Evolutionary conservation across 257 asterid species (phyloP).

Genomic region (Hygrophila difformis): DNA sequence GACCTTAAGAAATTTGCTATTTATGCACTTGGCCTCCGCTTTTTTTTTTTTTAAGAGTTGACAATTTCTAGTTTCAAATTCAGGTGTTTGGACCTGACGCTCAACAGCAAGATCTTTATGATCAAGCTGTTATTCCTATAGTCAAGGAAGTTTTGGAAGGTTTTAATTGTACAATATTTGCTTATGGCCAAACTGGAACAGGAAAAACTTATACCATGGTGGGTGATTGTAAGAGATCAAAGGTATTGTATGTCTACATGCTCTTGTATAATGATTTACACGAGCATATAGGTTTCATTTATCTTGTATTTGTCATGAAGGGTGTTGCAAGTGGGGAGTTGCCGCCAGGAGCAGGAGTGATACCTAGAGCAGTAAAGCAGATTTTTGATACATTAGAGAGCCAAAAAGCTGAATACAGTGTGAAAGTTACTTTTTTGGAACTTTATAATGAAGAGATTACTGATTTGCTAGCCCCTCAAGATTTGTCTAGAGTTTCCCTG

Average conservation of each 20-base stretch:
- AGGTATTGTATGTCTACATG: constrained; percentile 22
- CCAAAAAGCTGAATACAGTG: constrained; percentile 76
- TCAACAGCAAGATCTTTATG: constrained; percentile 62
- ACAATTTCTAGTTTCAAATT: neutral
- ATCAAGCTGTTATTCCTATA: constrained; percentile 69
- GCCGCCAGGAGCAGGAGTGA: constrained; percentile 75
- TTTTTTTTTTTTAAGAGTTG: too few species aligned
- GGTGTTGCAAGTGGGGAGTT: constrained; percentile 57
- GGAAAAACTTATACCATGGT: constrained; percentile 84
- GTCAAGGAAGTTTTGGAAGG: constrained; percentile 79
- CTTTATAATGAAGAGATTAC: constrained; percentile 80
- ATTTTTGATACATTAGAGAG: constrained; percentile 74
- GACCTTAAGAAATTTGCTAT: too few species aligned
- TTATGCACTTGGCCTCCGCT: too few species aligned
- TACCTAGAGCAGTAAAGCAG: constrained; percentile 72
- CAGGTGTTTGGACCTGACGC: constrained; percentile 77
- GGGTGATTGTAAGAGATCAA: constrained; percentile 71
- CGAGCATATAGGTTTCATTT: too few species aligned
- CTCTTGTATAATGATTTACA: neutral
- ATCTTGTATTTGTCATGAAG: constrained; percentile 25
- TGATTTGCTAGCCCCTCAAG: constrained; percentile 76
- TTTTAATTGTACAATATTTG: constrained; percentile 76
- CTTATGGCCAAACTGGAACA: constrained; percentile 81
- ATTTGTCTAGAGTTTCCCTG: constrained; percentile 35
- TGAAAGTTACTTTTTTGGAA: constrained; percentile 76